Conservation (phyloP, 2,329 filamentous ascomycete genomes). For the Aspergillus versicolor region DNA sequence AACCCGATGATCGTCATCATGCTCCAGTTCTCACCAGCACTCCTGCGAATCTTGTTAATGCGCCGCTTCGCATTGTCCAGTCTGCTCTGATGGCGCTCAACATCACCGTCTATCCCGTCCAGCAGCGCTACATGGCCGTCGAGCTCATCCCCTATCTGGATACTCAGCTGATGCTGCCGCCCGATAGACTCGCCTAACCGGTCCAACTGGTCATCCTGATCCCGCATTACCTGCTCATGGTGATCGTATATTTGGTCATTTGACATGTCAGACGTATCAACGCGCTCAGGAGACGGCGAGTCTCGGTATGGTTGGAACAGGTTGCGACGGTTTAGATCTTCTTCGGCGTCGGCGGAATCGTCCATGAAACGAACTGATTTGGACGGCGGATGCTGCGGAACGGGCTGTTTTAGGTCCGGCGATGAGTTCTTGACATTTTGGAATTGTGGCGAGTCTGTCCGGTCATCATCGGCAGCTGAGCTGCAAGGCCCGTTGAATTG, state of each 20-base stretch:
- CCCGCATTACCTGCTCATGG: slow-evolving; percentile 74
- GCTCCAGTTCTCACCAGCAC: slow-evolving; percentile 82
- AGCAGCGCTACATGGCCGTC: slow-evolving; percentile 86
- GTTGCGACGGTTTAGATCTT: slow-evolving; percentile 54
- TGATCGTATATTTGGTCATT: slow-evolving; percentile 87
- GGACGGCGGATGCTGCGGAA: slow-evolving; percentile 46
- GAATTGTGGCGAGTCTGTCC: slow-evolving; percentile 52
- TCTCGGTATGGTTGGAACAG: slow-evolving; percentile 63
- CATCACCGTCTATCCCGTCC: slow-evolving; percentile 80
- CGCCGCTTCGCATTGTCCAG: slow-evolving; percentile 72
- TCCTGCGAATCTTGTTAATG: slow-evolving; percentile 69
- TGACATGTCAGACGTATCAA: slow-evolving; percentile 58
- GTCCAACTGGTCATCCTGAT: slow-evolving; percentile 95
- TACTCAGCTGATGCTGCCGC: slow-evolving; percentile 85
- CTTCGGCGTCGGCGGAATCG: slow-evolving; percentile 56
- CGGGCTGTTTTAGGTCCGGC: slow-evolving; percentile 44
- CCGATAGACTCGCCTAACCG: slow-evolving; percentile 80
- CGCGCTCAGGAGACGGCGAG: slow-evolving; percentile 48
- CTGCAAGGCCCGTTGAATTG: slow-evolving; percentile 68
- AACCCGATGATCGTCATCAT: slow-evolving; percentile 77
- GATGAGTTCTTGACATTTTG: slow-evolving; percentile 54
- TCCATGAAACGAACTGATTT: slow-evolving; percentile 85
- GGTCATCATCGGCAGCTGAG: slow-evolving; percentile 17
- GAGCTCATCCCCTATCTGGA: slow-evolving; percentile 94
- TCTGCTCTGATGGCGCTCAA: slow-evolving; percentile 75